Evolutionary conservation across 1,284 basidiomycete genomes (phyloP).

Genomic region (Melanopsichium pennsylvanicum): DNA sequence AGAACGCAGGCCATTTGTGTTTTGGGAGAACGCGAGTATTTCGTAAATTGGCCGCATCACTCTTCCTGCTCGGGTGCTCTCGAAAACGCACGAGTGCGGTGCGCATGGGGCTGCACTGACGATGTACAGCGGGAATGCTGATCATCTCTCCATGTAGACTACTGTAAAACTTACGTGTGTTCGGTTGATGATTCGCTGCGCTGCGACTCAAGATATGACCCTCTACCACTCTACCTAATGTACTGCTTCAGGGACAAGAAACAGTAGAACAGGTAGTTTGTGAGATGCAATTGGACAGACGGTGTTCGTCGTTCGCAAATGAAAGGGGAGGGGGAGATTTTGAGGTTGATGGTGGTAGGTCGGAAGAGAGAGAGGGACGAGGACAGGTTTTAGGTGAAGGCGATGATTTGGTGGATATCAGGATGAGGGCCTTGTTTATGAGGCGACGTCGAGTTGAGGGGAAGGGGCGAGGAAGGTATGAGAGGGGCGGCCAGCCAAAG

Average conservation of each 20-base stretch:
- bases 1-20: too few relatives aligned
- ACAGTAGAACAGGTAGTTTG: constrained; percentile 14
- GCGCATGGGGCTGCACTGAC: too few relatives aligned
- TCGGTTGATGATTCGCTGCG: constrained; percentile 11
- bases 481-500: not conserved
- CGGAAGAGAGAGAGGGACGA: constrained; percentile 8
- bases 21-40: too few relatives aligned
- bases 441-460: constrained; percentile 3
- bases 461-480: not conserved
- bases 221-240: constrained; percentile 23
- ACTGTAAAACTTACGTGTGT: constrained; percentile 18
- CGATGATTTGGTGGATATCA: not conserved
- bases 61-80: too few relatives aligned
- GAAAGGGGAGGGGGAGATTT: constrained; percentile 8
- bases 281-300: constrained; percentile 23
- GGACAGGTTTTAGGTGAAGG: not conserved
- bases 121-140: too few relatives aligned
- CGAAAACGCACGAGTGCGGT: too few relatives aligned
- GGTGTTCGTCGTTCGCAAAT: constrained; percentile 19
- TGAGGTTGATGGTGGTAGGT: constrained; percentile 39
- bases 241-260: constrained; percentile 19
- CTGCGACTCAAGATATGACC: constrained; percentile 4
- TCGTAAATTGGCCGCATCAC: too few relatives aligned
- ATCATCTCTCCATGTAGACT: too few relatives aligned
- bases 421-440: constrained; percentile 28